Percentiles rank a stretch among this genome's conserved stretches.
phyloP scores from a whole-genome alignment of 768 basidiomycete genomes.

The Panellus pusillus region DNA sequence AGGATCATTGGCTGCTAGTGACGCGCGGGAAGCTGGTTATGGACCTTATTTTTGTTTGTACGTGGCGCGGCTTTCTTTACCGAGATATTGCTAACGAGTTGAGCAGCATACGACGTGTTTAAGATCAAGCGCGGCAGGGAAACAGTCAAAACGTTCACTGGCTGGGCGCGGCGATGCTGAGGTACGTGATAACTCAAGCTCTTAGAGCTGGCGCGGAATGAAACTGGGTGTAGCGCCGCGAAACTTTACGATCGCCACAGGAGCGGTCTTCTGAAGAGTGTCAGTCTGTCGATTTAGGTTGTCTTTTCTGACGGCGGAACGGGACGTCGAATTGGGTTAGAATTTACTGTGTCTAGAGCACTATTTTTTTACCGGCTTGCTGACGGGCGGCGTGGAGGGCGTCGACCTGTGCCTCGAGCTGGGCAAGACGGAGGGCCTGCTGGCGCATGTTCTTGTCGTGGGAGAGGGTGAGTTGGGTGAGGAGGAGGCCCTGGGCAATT shows the following conservation, averaged over 20 bases:
- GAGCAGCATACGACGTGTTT: slow-evolving; percentile 78
- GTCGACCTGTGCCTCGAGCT: slow-evolving; percentile 62
- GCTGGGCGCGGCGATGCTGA: slow-evolving; percentile 72
- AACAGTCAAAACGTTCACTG: slow-evolving; percentile 63
- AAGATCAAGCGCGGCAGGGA: slow-evolving; percentile 58
- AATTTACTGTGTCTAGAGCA: slow-evolving; percentile 19
- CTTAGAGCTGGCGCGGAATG: slow-evolving; percentile 13
- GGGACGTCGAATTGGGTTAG: slow-evolving; percentile 10
- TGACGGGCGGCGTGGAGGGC: slow-evolving; percentile 26
- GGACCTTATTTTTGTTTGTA: slow-evolving; percentile 89
- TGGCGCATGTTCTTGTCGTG: slow-evolving; percentile 74
- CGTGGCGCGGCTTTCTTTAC: slow-evolving; percentile 24
- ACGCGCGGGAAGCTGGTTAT: slow-evolving; percentile 71
- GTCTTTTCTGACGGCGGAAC: slow-evolving; percentile 21
- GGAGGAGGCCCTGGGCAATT: slow-evolving; percentile 62
- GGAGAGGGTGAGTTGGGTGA: slow-evolving; percentile 59
- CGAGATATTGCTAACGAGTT: slow-evolving; percentile 8
- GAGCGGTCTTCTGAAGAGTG: slow-evolving; percentile 55
- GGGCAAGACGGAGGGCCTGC: slow-evolving; percentile 48
- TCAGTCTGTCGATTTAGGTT: slow-evolving; percentile 23
- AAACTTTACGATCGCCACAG: slow-evolving; percentile 78
- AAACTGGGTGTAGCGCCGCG: slow-evolving; percentile 47
- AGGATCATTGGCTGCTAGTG: slow-evolving; percentile 76
- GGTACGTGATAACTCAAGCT: slow-evolving; percentile 44
- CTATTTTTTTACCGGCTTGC: slow-evolving; percentile 11